Percentiles rank a stretch among this genome's conserved stretches.
Evolutionary conservation across 108 stramenopile genomes (phyloP).

Genomic region (Nitzschia palea): DNA sequence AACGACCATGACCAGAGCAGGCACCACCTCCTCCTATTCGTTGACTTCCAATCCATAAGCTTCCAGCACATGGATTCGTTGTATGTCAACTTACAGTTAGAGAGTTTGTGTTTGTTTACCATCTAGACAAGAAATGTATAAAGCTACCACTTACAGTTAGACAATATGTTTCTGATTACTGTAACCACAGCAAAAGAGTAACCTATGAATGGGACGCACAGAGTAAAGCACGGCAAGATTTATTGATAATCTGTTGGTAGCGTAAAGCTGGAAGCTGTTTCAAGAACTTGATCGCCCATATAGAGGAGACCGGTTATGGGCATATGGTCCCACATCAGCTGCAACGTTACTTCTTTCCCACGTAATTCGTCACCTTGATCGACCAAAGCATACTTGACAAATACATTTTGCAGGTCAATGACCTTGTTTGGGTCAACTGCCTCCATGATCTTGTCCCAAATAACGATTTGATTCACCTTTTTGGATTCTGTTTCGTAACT

Average conservation of each 20-base stretch:
- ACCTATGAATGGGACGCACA: too few relatives aligned
- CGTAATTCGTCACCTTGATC: slow-evolving; percentile 93
- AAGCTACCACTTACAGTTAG: too few relatives aligned
- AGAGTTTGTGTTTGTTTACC: too few relatives aligned
- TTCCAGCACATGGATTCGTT: too few relatives aligned
- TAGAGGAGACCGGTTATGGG: slow-evolving; percentile 89
- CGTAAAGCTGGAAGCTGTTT: slow-evolving; percentile 51
- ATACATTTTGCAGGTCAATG: slow-evolving; percentile 77
- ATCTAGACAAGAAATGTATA: too few relatives aligned
- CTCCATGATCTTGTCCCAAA: slow-evolving; percentile 97
- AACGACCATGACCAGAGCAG: too few relatives aligned
- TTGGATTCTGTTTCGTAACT: slow-evolving; percentile 83
- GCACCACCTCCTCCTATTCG: too few relatives aligned
- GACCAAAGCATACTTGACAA: slow-evolving; percentile 96
- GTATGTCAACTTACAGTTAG: too few relatives aligned
- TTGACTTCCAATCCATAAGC: too few relatives aligned
- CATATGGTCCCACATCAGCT: slow-evolving; percentile 98
- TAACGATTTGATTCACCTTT: slow-evolving; percentile 87
- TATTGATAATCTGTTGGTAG: slow-evolving; percentile 82
- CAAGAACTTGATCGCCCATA: slow-evolving; percentile 69
- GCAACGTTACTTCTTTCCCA: slow-evolving; percentile 83
- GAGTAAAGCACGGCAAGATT: too few relatives aligned
- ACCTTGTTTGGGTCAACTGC: slow-evolving; percentile 64
- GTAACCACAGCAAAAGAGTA: too few relatives aligned
- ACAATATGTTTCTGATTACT: too few relatives aligned